phyloP scores from a whole-genome alignment of 192 early-diverging fungal species.

The Diversispora epigaea region DNA sequence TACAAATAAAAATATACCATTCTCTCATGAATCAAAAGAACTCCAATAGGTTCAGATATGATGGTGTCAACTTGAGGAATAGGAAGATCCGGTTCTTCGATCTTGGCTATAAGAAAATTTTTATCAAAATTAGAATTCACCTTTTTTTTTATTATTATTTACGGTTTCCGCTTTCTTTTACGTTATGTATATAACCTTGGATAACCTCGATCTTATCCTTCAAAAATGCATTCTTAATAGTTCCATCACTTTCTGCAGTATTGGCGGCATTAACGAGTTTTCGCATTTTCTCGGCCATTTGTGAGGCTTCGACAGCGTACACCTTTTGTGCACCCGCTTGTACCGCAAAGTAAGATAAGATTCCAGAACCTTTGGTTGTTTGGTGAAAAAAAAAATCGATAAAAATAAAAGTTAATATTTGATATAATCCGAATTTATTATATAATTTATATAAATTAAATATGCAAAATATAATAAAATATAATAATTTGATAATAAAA shows the following conservation, averaged over 20 bases:
- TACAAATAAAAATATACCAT: constrained; percentile 58
- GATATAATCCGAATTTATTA: no score
- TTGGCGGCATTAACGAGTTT: constrained; percentile 70
- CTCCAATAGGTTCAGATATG: constrained; percentile 96
- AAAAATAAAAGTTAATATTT: no score
- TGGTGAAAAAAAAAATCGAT: no score
- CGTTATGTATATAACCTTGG: constrained; percentile 51
- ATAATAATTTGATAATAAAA: background rate
- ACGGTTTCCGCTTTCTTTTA: background rate
- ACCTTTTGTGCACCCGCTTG: constrained; percentile 92
- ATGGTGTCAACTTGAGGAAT: constrained; percentile 90
- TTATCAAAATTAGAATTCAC: background rate
- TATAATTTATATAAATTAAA: no score
- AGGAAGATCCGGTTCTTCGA: constrained; percentile 73
- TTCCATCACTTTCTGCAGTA: constrained; percentile 48
- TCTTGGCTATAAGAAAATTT: constrained; percentile 62
- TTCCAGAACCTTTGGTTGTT: constrained; percentile 66
- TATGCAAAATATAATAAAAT: no score
- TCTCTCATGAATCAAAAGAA: constrained; percentile 94
- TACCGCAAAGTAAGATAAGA: constrained; percentile 93
- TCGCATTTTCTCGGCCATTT: constrained; percentile 90
- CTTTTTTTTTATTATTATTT: constrained; percentile 6
- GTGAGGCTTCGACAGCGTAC: constrained; percentile 94
- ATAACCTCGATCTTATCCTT: constrained; percentile 81
- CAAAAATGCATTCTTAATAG: constrained; percentile 66